phyloP scores from a whole-genome alignment of 306 rosid genomes.

The Vachellia pachyceras region DNA sequence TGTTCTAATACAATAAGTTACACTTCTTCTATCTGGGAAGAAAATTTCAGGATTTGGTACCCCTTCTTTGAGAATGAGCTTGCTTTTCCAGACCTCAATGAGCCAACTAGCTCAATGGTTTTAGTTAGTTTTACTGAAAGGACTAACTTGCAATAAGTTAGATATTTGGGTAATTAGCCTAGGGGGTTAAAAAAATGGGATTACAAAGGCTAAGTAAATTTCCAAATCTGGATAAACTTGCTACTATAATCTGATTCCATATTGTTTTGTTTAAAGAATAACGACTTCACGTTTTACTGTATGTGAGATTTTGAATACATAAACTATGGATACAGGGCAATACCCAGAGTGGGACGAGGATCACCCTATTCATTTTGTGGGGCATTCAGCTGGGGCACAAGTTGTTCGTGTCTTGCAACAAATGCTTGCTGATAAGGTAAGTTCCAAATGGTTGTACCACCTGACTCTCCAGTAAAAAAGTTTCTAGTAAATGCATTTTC shows the following conservation, averaged over 20 bases:
- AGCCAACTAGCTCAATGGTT: neutral
- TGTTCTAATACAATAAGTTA: neutral
- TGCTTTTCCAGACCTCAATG: neutral
- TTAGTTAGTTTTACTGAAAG: neutral
- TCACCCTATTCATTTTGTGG: conserved; percentile 94
- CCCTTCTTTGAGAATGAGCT: neutral
- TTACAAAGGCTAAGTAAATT: neutral
- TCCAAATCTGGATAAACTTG: neutral
- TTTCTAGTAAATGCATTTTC: conserved; percentile 14
- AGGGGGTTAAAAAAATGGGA: neutral
- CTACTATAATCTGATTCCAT: neutral
- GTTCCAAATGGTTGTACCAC: conserved; percentile 19
- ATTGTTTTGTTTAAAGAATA: neutral
- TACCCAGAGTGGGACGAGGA: conserved; percentile 98
- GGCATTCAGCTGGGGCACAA: conserved; percentile 97
- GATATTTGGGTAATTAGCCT: neutral
- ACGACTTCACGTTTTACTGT: neutral
- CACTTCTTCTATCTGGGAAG: no score
- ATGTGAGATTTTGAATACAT: conserved; percentile 3
- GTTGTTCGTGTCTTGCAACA: conserved; percentile 93
- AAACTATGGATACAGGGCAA: conserved; percentile 64
- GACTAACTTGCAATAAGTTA: neutral
- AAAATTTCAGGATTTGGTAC: no score
- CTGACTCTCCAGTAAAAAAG: neutral
- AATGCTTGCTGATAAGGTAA: conserved; percentile 97